Evolutionary conservation across 192 early-diverging fungal species (phyloP).

Genomic region (Neocallimastix lanati): DNA sequence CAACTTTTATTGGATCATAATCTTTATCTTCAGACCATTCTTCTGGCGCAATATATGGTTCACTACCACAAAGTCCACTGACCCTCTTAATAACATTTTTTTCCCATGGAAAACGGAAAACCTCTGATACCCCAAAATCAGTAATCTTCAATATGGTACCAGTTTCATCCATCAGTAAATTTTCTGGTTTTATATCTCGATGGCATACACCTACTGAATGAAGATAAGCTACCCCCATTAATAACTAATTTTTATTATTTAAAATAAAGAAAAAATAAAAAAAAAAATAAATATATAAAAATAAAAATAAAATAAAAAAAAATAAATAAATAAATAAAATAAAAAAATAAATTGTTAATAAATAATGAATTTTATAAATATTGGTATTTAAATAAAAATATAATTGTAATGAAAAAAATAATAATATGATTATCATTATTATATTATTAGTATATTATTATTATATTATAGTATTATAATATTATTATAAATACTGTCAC

Average conservation of each 20-base stretch:
- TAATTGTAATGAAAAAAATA: too few relatives aligned
- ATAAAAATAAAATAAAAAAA: too few relatives aligned
- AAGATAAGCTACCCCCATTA: conserved; percentile 68
- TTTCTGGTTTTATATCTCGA: conserved; percentile 86
- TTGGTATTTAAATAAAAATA: too few relatives aligned
- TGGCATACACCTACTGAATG: conserved; percentile 89
- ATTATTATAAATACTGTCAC: too few relatives aligned
- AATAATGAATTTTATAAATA: too few relatives aligned
- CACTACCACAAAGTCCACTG: conserved; percentile 77
- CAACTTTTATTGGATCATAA: too few relatives aligned
- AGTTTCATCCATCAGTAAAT: conserved; percentile 58
- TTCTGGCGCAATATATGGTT: conserved; percentile 95
- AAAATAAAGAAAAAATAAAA: neutral
- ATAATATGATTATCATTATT: too few relatives aligned
- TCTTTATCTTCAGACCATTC: conserved; percentile 11
- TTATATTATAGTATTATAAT: too few relatives aligned
- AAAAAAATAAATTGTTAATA: too few relatives aligned
- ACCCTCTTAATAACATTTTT: too few relatives aligned
- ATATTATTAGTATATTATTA: too few relatives aligned
- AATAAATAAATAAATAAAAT: too few relatives aligned
- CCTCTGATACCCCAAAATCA: conserved; percentile 94
- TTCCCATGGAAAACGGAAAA: conserved; percentile 81
- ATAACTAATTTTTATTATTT: conserved; percentile 53
- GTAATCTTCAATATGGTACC: conserved; percentile 84
- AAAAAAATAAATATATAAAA: neutral